Conservation (phyloP, 202 grass and related monocot species). For the Cymbopogon flexuosus region DNA sequence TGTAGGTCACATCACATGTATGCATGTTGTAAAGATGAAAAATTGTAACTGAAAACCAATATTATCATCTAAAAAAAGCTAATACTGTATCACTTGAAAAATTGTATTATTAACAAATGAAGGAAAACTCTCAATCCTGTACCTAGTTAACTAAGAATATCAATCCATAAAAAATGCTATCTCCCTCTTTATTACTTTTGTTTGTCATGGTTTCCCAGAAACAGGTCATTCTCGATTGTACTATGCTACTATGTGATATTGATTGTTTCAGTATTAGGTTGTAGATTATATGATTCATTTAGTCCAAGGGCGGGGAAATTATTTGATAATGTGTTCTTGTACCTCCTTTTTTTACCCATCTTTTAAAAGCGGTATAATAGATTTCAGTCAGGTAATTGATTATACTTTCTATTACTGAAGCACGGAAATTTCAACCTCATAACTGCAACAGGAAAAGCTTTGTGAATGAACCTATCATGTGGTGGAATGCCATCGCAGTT, state of each 20-base stretch:
- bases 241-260: neutral
- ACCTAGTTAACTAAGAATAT: neutral
- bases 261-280: neutral
- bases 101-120: neutral
- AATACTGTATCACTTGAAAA: neutral
- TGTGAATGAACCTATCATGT: constrained; percentile 3
- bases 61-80: neutral
- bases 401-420: neutral
- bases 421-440: neutral
- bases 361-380: neutral
- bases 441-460: neutral
- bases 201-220: neutral
- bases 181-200: neutral
- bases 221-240: neutral
- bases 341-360: neutral
- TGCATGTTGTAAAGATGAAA: no score
- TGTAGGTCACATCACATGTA: neutral
- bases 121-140: neutral
- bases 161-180: neutral
- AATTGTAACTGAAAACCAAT: neutral
- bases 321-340: neutral
- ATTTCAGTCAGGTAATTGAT: neutral
- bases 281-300: neutral
- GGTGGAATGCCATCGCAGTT: neutral
- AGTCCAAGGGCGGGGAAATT: neutral